Conservation (phyloP, 2,329 filamentous ascomycete genomes). For the Stagonosporopsis rhizophila region DNA sequence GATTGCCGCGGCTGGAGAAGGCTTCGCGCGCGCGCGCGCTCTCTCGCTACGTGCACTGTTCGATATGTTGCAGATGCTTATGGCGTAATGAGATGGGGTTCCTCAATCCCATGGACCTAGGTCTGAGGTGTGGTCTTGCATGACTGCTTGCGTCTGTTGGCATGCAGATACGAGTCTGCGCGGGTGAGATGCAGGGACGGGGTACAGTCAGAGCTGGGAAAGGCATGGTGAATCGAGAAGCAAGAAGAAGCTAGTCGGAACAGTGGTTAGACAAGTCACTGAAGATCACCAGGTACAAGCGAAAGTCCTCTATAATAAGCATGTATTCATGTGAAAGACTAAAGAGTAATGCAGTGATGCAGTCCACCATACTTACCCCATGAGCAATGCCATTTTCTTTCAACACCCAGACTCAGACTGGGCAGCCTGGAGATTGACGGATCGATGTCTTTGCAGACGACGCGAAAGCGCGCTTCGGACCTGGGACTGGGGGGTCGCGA, state of each 20-base stretch:
- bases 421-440: background rate
- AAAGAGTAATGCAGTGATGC: background rate
- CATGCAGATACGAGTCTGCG: background rate
- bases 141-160: background rate
- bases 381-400: background rate
- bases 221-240: background rate
- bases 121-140: background rate
- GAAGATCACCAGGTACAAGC: background rate
- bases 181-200: background rate
- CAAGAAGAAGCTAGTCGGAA: too few species aligned
- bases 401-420: background rate
- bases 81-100: too few species aligned
- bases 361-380: background rate
- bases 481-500: constrained; percentile 15
- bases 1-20: too few species aligned
- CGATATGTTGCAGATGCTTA: too few species aligned
- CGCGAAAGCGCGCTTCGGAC: background rate
- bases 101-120: background rate
- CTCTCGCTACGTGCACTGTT: too few species aligned
- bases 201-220: background rate
- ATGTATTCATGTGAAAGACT: background rate
- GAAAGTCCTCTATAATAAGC: background rate
- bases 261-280: background rate
- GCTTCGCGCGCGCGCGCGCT: too few species aligned
- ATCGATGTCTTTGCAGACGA: background rate